Evolutionary conservation across 495 filamentous ascomycete genomes (phyloP).

Genomic region (Neurospora discreta): DNA sequence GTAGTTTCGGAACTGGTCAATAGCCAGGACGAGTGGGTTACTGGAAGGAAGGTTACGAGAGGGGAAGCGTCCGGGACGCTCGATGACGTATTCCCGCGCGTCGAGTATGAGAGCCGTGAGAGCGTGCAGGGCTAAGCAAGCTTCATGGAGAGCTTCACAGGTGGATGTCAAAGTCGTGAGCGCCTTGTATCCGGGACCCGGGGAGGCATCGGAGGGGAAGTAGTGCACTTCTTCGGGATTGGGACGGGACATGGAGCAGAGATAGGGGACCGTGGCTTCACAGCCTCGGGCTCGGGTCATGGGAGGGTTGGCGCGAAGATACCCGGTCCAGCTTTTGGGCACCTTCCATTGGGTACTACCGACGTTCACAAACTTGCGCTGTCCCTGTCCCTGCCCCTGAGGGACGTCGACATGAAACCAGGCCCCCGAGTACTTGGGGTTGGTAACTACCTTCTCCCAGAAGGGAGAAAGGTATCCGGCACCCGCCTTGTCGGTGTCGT

Average conservation of each 20-base stretch:
- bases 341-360: not conserved
- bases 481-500: not conserved
- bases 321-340: not conserved
- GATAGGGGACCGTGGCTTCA: not conserved
- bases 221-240: not conserved
- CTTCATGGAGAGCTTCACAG: not conserved
- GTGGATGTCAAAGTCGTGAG: not conserved
- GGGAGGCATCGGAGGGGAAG: not conserved
- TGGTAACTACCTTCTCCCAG: not conserved
- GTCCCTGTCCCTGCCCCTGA: not conserved
- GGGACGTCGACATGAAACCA: not conserved
- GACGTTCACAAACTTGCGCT: not conserved
- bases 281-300: not conserved
- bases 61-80: not conserved
- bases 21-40: not conserved
- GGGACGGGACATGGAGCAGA: not conserved
- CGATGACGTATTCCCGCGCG: not conserved
- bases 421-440: not conserved
- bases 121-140: not conserved
- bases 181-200: not conserved
- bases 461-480: not conserved
- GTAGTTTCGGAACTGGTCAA: not conserved
- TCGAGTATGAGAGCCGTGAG: not conserved
- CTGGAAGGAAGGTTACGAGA: not conserved
- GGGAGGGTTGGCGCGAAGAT: not conserved